A percentile compares a stretch with the other conserved stretches of the same genome.
phyloP scores from a whole-genome alignment of 2,329 filamentous ascomycete genomes.

The Teratosphaeria pseudoeucalypti region DNA sequence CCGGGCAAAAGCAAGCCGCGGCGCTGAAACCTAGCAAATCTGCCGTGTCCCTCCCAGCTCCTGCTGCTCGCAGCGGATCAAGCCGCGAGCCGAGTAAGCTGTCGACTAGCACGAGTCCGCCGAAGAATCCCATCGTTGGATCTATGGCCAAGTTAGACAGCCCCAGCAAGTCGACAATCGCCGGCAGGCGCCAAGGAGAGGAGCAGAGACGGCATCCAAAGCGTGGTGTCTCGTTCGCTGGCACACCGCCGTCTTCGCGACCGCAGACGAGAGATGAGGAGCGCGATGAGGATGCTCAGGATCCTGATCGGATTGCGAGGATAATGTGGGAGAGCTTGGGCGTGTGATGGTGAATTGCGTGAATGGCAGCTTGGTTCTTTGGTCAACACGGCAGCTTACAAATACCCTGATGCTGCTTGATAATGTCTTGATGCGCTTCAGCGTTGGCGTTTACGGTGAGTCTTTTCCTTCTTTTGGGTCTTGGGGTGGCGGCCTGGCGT shows the following conservation, averaged over 20 bases:
- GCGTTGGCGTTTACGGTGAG: not conserved
- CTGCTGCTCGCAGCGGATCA: not conserved
- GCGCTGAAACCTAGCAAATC: slow-evolving; percentile 11
- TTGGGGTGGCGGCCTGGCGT: not conserved
- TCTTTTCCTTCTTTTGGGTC: not conserved
- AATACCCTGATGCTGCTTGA: not conserved
- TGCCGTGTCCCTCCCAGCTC: slow-evolving; percentile 9
- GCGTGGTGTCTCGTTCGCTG: slow-evolving; percentile 19
- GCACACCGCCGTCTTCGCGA: slow-evolving; percentile 5
- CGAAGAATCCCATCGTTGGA: not conserved
- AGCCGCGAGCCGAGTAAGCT: slow-evolving; percentile 4
- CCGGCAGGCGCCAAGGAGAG: not conserved
- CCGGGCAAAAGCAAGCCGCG: slow-evolving; percentile 3
- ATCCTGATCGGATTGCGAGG: slow-evolving; percentile 14
- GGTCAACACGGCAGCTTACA: not conserved
- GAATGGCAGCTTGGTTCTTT: not conserved
- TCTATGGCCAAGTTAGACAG: slow-evolving; percentile 2
- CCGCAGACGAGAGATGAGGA: slow-evolving; percentile 10
- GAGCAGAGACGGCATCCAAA: slow-evolving; percentile 5
- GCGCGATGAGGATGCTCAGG: slow-evolving; percentile 6
- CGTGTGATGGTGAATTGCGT: not conserved
- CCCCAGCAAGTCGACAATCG: slow-evolving; percentile 4
- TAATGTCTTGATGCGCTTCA: not conserved
- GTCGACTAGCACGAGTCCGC: slow-evolving; percentile 5
- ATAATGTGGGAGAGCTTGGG: slow-evolving; percentile 15